Base-by-base conservation (phyloP, 179 eudicot species). In the Corrigiola litoralis region DNA sequence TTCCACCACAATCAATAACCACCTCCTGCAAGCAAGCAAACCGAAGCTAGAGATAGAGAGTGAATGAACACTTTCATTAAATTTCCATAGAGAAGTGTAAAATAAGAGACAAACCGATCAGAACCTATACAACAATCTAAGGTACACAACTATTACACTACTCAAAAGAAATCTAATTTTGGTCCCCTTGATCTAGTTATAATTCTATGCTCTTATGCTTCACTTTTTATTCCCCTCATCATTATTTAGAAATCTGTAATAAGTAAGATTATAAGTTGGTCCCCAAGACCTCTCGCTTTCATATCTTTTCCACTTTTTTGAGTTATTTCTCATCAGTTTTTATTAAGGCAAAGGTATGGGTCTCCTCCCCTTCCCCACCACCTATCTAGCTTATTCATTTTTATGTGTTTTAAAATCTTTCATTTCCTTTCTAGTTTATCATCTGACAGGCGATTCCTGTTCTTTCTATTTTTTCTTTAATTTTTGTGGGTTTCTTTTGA, bases 101-200 rank as follows among this genome's bases (percentile, higher is more conserved):
- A 65, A 70, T 63, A 58, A 70, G 81, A 79, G 82, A 74, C 86
- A 77, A 69, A 40, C 38, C 65, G 32, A 68, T 67, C 76, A 82
- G 71, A 82, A 68, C 21, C 23, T 40, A 32, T 48, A 42, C 66
- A 48, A 27, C 68, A 42, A 57, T 61, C 59, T 36, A 54, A 70
- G 68, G 74, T 70, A 55, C 13, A 45, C 24, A 28, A 31, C 11
- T 8, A 14, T 60, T 18, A 13, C 6, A 50, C 3, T n/a, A 18
- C n/a, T 7, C 8, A 12, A 24, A 49, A 50, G 5, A 6, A 31
- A 50, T 50, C 25, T 13, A 16, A n/a, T n/a, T n/a, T n/a, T n/a
- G n/a, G n/a, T n/a, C n/a, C n/a, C n/a, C n/a, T n/a, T n/a, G n/a
- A n/a, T n/a, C n/a, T n/a, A n/a, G n/a, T n/a, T n/a, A n/a, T n/a